Conservation (phyloP, 2,329 filamentous ascomycete genomes). For the Fusarium sarcochroum region DNA sequence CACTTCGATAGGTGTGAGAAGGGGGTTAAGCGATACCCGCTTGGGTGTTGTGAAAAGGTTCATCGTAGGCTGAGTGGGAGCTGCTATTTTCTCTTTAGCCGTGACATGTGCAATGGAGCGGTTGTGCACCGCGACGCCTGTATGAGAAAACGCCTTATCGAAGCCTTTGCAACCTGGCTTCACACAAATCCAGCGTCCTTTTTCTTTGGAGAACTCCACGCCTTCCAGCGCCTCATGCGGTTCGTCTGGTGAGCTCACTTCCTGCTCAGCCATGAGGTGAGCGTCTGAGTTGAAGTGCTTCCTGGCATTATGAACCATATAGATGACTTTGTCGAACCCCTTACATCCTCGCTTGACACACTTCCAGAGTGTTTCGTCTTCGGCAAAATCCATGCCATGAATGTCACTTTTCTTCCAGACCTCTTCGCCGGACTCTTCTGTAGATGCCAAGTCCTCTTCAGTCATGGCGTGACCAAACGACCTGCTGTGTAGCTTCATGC, state of each 20-base stretch:
- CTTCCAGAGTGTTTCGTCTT: conserved; percentile 13
- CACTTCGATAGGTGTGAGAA: conserved; percentile 23
- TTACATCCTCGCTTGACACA: conserved; percentile 30
- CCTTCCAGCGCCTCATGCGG: conserved; percentile 7
- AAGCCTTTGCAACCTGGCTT: conserved; percentile 12
- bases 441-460: conserved; percentile 1
- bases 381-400: conserved; percentile 19
- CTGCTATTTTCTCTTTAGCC: not conserved
- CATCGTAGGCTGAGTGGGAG: not conserved
- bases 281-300: conserved; percentile 11
- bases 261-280: conserved; percentile 12
- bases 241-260: conserved; percentile 14
- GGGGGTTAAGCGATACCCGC: not conserved
- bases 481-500: conserved; percentile 23
- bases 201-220: not conserved
- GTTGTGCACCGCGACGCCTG: not conserved
- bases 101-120: conserved; percentile 3
- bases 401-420: conserved; percentile 18
- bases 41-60: conserved; percentile 8
- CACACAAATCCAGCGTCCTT: not conserved
- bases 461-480: conserved; percentile 11
- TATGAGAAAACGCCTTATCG: not conserved
- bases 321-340: conserved; percentile 10
- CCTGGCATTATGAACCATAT: not conserved
- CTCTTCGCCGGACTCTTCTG: not conserved